Percentiles rank a stretch among this genome's conserved stretches.
Conservation (phyloP, 2,329 filamentous ascomycete genomes). For the Lecanicillium sp. region DNA sequence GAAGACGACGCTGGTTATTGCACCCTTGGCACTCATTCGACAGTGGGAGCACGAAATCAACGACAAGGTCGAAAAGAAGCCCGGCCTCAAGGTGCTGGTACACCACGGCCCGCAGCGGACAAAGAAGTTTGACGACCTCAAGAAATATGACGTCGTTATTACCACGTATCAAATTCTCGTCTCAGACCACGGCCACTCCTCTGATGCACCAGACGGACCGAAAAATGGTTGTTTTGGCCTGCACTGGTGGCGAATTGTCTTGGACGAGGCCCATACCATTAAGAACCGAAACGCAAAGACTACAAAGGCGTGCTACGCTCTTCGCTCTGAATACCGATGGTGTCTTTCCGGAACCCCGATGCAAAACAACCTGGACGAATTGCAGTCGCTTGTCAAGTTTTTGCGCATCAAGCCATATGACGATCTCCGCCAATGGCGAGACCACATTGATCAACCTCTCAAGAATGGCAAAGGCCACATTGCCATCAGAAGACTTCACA, state of each 20-base stretch:
- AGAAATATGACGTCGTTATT: conserved; percentile 87
- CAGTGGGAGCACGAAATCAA: conserved; percentile 96
- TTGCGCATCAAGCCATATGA: conserved; percentile 87
- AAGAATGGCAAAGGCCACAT: conserved; percentile 84
- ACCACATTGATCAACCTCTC: conserved; percentile 82
- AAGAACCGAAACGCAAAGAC: conserved; percentile 97
- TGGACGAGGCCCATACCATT: conserved; percentile 96
- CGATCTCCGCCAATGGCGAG: conserved; percentile 79
- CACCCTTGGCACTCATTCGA: conserved; percentile 86
- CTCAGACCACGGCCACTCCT: conserved; percentile 73
- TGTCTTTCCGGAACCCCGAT: conserved; percentile 94
- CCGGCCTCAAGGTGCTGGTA: conserved; percentile 72
- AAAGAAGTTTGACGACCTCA: conserved; percentile 68
- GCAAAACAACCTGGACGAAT: conserved; percentile 96
- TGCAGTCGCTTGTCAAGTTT: conserved; percentile 90
- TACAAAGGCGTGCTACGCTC: conserved; percentile 81
- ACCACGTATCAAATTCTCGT: conserved; percentile 95
- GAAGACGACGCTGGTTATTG: conserved; percentile 83
- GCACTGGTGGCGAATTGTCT: conserved; percentile 89
- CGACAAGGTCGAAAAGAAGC: conserved; percentile 64
- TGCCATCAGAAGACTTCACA: conserved; percentile 79
- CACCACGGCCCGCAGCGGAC: conserved; percentile 86
- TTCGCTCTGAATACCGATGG: conserved; percentile 86
- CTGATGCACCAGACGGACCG: conserved; percentile 49
- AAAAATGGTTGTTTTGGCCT: conserved; percentile 84